A percentile compares a stretch with the other conserved stretches of the same genome.
These are phyloP conservation scores for Amanita rubescens DNA, from an alignment of 768 basidiomycete species.

Conservation along the genomic window DNA sequence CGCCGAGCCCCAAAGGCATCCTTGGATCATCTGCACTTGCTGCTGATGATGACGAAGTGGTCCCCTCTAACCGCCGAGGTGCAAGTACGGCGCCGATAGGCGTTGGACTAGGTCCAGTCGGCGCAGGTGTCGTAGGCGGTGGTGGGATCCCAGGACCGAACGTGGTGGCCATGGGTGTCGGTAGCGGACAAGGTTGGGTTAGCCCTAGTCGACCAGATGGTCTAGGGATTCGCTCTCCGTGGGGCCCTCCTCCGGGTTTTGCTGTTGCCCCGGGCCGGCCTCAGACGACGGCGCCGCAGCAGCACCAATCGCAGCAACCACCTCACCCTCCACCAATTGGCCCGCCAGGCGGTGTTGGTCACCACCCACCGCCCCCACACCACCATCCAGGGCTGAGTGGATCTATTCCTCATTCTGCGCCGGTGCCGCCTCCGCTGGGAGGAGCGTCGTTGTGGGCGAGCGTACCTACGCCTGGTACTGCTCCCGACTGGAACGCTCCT, in stretches of 20 bases:
- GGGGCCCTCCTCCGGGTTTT: slow-evolving; percentile 13
- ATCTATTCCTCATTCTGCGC: slow-evolving; percentile 9
- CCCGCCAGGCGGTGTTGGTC: slow-evolving; percentile 9
- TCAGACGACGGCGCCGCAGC: slow-evolving; percentile 4
- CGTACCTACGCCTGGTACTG: slow-evolving; percentile 21
- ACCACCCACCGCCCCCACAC: slow-evolving; percentile 14
- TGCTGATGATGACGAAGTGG: slow-evolving; percentile 76
- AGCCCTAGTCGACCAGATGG: slow-evolving; percentile 9
- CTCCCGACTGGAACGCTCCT: slow-evolving; percentile 44
- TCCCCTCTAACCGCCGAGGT: slow-evolving; percentile 37
- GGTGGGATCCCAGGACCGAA: slow-evolving; percentile 4
- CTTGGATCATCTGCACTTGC: slow-evolving; percentile 74
- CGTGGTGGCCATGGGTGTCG: slow-evolving; percentile 9
- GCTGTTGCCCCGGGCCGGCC: slow-evolving; percentile 12
- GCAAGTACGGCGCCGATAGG: slow-evolving; percentile 25
- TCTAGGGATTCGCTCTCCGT: slow-evolving; percentile 19
- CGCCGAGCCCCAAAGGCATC: slow-evolving; percentile 54
- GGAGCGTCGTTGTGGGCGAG: slow-evolving; percentile 34
- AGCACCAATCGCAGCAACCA: not conserved
- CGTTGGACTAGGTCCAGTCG: slow-evolving; percentile 10
- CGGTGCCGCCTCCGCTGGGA: slow-evolving; percentile 11
- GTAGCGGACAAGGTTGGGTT: slow-evolving; percentile 4
- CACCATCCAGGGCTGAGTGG: slow-evolving; percentile 5
- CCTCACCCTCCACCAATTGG: slow-evolving; percentile 27
- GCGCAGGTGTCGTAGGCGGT: slow-evolving; percentile 11